phyloP scores from a whole-genome alignment of 768 basidiomycete genomes.

The Neoboletus brunneissimus region DNA sequence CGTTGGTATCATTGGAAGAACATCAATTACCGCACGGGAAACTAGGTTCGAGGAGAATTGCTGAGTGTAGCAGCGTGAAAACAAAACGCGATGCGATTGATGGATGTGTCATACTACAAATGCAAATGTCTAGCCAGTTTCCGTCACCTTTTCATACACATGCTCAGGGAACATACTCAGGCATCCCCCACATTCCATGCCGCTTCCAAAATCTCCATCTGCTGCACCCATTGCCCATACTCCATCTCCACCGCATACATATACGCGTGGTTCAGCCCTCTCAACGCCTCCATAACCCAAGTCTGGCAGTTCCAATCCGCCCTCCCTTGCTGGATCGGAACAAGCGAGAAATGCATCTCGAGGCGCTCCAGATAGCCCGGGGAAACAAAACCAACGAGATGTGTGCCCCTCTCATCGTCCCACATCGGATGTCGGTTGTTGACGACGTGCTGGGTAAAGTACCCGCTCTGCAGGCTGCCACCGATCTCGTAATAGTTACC shows the following conservation, averaged over 20 bases:
- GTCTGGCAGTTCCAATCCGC: slow-evolving; percentile 20
- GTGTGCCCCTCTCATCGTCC: slow-evolving; percentile 14
- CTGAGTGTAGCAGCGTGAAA: background rate
- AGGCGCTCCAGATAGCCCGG: background rate
- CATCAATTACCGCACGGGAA: background rate
- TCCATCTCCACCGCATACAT: slow-evolving; percentile 20
- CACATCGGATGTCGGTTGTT: slow-evolving; percentile 14
- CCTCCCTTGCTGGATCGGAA: slow-evolving; percentile 10
- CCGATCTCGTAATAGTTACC: slow-evolving; percentile 23
- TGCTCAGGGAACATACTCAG: background rate
- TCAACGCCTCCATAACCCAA: slow-evolving; percentile 20
- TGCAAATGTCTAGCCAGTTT: background rate
- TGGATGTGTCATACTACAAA: background rate
- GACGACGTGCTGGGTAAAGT: slow-evolving; percentile 14
- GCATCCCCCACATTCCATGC: slow-evolving; percentile 20
- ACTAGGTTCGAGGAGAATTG: background rate
- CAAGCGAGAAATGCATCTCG: slow-evolving; percentile 10
- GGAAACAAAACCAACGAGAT: slow-evolving; percentile 12
- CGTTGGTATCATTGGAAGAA: background rate
- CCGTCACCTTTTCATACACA: background rate
- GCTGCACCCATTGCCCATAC: slow-evolving; percentile 6
- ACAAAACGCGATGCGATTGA: background rate
- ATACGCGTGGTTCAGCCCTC: slow-evolving; percentile 7
- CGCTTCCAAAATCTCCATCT: slow-evolving; percentile 15
- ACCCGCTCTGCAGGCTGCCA: slow-evolving; percentile 7